Evolutionary conservation across 2,329 filamentous ascomycete species (phyloP).

Genomic region (Pseudopithomyces chartarum): DNA sequence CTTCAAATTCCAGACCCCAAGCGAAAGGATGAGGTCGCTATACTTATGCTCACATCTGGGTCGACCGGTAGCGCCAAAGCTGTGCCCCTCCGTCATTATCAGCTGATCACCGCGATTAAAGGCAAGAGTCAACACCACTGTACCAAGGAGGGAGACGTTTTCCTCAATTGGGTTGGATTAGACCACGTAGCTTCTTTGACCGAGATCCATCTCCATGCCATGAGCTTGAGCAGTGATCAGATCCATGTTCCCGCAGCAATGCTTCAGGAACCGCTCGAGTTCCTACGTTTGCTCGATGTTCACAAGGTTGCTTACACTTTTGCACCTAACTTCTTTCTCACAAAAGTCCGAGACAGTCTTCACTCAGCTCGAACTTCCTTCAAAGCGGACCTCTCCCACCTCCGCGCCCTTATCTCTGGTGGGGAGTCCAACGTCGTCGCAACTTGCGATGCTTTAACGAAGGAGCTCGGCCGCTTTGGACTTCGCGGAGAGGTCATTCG

Average conservation of each 20-base stretch:
- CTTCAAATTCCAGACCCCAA: not conserved
- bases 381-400: constrained; percentile 32
- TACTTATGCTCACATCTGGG: constrained; percentile 58
- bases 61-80: constrained; percentile 59
- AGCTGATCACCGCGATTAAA: constrained; percentile 49
- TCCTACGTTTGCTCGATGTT: constrained; percentile 46
- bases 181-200: constrained; percentile 60
- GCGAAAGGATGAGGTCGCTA: constrained; percentile 13
- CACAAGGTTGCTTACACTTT: constrained; percentile 54
- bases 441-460: constrained; percentile 35
- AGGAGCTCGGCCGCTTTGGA: constrained; percentile 37
- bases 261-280: constrained; percentile 45
- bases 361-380: not conserved
- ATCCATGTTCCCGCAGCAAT: constrained; percentile 54
- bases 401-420: constrained; percentile 48
- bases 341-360: constrained; percentile 16
- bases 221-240: constrained; percentile 50
- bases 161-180: constrained; percentile 55
- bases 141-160: constrained; percentile 1
- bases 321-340: constrained; percentile 52
- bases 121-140: constrained; percentile 43
- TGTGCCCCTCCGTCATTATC: constrained; percentile 51
- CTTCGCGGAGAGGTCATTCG: constrained; percentile 42
- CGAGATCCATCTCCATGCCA: constrained; percentile 58
- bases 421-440: constrained; percentile 53